Percentiles rank a stretch among this genome's conserved stretches.
phyloP scores from a whole-genome alignment of 73 alveolate genomes.

The Tetrahymena elliotti region DNA sequence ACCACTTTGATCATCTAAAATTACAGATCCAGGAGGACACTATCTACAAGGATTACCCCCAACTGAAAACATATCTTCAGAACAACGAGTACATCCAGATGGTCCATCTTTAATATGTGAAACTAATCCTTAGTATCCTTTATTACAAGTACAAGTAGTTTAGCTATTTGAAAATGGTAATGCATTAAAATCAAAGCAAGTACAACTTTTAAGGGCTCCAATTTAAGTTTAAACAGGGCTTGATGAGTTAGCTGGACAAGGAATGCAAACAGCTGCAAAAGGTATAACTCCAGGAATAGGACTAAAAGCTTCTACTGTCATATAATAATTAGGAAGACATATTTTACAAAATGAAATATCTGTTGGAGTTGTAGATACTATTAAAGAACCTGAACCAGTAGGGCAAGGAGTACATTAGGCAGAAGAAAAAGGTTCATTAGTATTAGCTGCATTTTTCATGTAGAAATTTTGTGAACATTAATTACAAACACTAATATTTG shows the following conservation, averaged over 20 bases:
- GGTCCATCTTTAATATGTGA: not conserved
- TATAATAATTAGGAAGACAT: not conserved
- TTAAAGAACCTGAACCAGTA: not conserved
- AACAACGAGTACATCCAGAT: not conserved
- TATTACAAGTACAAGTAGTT: not conserved
- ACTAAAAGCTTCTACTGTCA: not conserved
- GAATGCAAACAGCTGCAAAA: not conserved
- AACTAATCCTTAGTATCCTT: not conserved
- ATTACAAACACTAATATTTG: not conserved
- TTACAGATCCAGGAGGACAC: not conserved
- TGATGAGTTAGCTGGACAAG: not conserved
- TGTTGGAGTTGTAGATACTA: not conserved
- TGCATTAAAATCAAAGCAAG: not conserved
- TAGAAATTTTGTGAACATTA: not conserved
- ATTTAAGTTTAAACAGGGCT: not conserved
- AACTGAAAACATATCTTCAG: not conserved
- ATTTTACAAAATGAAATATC: not conserved
- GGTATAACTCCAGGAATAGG: not conserved
- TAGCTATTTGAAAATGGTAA: not conserved
- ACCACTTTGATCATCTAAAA: not conserved
- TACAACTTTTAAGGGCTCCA: not conserved
- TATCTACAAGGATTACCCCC: not conserved
- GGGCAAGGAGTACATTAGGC: not conserved
- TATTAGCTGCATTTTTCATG: not conserved
- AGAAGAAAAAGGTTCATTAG: not conserved